These are phyloP conservation scores for Malassezia dermatis DNA, from an alignment of 1,284 basidiomycete species.

Conservation along the genomic window DNA sequence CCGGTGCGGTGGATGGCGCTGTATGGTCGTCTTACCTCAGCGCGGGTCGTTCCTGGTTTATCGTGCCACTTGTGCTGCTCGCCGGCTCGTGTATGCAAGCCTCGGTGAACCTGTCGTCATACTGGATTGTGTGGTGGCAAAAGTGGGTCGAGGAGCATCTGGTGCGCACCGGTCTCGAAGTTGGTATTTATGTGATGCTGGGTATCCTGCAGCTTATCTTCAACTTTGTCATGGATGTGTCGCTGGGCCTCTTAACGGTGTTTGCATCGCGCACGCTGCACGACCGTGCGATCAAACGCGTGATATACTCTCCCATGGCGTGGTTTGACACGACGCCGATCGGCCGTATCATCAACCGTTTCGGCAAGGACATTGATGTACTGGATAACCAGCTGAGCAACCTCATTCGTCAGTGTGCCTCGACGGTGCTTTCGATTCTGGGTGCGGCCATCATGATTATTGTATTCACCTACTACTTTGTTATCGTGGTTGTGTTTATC, in stretches of 20 bases:
- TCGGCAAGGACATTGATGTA: slow-evolving; percentile 67
- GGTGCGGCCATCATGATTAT: slow-evolving; percentile 60
- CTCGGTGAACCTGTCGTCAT: slow-evolving; percentile 50
- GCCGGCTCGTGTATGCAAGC: slow-evolving; percentile 60
- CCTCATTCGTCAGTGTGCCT: slow-evolving; percentile 39
- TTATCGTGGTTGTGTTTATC: slow-evolving; percentile 50
- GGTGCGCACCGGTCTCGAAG: slow-evolving; percentile 55
- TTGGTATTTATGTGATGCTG: slow-evolving; percentile 61
- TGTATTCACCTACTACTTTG: slow-evolving; percentile 61
- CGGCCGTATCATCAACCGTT: slow-evolving; percentile 72
- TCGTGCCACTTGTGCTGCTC: slow-evolving; percentile 56
- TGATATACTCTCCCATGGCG: slow-evolving; percentile 60
- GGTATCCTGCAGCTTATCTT: slow-evolving; percentile 57
- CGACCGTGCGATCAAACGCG: slow-evolving; percentile 53
- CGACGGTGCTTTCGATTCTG: slow-evolving; percentile 49
- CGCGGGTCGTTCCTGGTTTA: slow-evolving; percentile 57
- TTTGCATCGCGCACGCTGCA: slow-evolving; percentile 60
- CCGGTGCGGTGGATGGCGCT: slow-evolving; percentile 34
- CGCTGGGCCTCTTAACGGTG: slow-evolving; percentile 58
- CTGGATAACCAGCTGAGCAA: slow-evolving; percentile 61
- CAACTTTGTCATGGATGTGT: slow-evolving; percentile 57
- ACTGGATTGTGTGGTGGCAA: slow-evolving; percentile 52
- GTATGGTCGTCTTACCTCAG: slow-evolving; percentile 62
- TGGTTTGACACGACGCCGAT: slow-evolving; percentile 77
- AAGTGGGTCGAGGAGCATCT: slow-evolving; percentile 23